Conservation (phyloP, 2,329 filamentous ascomycete species). For the Tolypocladium sp. region DNA sequence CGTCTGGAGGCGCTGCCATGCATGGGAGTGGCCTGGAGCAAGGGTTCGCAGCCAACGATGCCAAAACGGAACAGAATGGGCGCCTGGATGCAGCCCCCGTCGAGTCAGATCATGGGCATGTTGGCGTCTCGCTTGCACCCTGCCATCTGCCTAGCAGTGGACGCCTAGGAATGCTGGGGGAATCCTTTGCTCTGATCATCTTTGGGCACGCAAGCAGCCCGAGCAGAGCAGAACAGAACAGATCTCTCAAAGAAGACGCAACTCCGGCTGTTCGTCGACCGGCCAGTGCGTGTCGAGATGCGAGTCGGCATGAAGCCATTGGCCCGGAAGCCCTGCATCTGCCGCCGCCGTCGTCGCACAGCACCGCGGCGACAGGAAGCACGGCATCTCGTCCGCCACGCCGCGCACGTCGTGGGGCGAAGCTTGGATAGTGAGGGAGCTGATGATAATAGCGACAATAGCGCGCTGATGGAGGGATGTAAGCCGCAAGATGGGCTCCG, state of each 20-base stretch:
- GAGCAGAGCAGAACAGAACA: background rate
- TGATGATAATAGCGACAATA: background rate
- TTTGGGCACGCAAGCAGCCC: background rate
- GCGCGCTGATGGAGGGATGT: background rate
- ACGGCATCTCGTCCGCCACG: background rate
- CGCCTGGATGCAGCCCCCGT: background rate
- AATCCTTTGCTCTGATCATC: background rate
- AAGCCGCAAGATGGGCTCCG: background rate
- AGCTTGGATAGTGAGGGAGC: background rate
- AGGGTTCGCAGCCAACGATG: background rate
- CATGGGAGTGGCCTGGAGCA: background rate
- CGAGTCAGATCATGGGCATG: background rate
- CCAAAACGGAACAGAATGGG: background rate
- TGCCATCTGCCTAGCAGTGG: no score
- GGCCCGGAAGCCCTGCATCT: background rate
- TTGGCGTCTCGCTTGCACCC: background rate
- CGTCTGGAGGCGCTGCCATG: background rate
- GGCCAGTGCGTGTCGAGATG: background rate
- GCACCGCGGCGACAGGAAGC: background rate
- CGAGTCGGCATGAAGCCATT: background rate
- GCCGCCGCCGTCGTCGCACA: background rate
- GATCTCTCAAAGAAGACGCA: background rate
- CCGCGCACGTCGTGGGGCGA: background rate
- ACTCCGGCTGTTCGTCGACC: background rate
- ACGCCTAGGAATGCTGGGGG: no score